These are phyloP conservation scores for Urtica urens DNA, from an alignment of 306 rosid species.

Conservation along the genomic window DNA sequence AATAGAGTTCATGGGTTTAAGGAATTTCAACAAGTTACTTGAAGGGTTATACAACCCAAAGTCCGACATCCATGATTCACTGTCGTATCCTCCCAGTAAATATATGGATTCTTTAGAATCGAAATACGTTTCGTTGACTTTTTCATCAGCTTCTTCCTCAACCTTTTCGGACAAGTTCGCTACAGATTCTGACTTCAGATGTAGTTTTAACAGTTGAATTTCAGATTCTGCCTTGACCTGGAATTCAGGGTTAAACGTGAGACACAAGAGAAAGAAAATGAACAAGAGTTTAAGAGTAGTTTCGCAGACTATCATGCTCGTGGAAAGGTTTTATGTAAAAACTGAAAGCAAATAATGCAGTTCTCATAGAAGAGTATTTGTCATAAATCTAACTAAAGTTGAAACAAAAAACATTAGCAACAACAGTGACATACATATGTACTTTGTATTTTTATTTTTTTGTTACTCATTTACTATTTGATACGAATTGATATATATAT, in stretches of 20 bases:
- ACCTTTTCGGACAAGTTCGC: conserved; percentile 15
- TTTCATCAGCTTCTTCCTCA: conserved; percentile 16
- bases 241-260: conserved; percentile 6
- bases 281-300: no score
- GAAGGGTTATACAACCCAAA: conserved; percentile 52
- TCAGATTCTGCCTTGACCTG: conserved; percentile 37
- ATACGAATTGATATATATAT: no score
- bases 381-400: no score
- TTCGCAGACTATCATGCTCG: no score
- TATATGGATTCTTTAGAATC: conserved; percentile 51
- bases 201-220: conserved; percentile 39
- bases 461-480: no score
- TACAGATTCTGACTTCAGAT: conserved; percentile 19
- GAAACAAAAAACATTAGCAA: no score
- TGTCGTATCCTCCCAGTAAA: conserved; percentile 63
- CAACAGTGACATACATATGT: no score
- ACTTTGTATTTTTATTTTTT: no score
- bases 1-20: conserved; percentile 25
- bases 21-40: conserved; percentile 30
- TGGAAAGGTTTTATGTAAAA: no score
- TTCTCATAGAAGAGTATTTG: no score
- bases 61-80: conserved; percentile 39
- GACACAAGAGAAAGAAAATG: not conserved
- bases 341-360: no score
- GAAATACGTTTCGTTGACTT: conserved; percentile 22